Base-by-base conservation (phyloP, 306 rosid species). In the Datisca glomerata region DNA sequence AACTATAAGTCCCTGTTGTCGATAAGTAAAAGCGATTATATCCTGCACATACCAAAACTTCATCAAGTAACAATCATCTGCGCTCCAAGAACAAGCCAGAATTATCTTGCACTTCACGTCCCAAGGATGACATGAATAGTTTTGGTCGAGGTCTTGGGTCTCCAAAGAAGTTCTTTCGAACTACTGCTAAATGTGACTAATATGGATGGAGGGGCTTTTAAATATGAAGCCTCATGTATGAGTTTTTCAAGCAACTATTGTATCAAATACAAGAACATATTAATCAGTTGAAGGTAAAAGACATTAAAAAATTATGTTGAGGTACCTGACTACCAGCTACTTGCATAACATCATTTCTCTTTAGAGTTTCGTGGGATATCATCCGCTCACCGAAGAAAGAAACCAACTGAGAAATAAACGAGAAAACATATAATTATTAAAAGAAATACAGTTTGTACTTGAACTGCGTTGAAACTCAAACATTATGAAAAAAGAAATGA, bases 1-100 rank as follows among this genome's bases (percentile, higher is more conserved):
- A 50, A 83, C 89, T 12, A 73, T 61, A 43, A 49, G 62, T 27
- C 94, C 97, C 28, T 76, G 72, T 55, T 33, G 70, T 60, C 63
- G 67, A 51, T 87, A 87, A 37, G 93, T 67, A 69, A 87, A 83
- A 39, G 97, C 97, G 60, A 82, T 83, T 42, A 68, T 52, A 12
- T 21, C 22, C 94, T 86, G 81, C 68, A 59, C 33, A 61, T 51
- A 21, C 28, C n/a, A n/a, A n/a, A n/a, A n/a, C n/a, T n/a, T n/a
- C n/a, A n/a, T n/a, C n/a, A n/a, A n/a, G n/a, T n/a, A n/a, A n/a
- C n/a, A n/a, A n/a, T n/a, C n/a, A n/a, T n/a, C n/a, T n/a, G n/a
- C n/a, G n/a, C n/a, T n/a, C n/a, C n/a, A n/a, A n/a, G n/a, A n/a
- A n/a, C n/a, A n/a, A n/a, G n/a, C n/a, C n/a, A n/a, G n/a, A n/a